Evolutionary conservation across 2,329 filamentous ascomycete genomes (phyloP).

Genomic region (Aspergillus fijiensis): DNA sequence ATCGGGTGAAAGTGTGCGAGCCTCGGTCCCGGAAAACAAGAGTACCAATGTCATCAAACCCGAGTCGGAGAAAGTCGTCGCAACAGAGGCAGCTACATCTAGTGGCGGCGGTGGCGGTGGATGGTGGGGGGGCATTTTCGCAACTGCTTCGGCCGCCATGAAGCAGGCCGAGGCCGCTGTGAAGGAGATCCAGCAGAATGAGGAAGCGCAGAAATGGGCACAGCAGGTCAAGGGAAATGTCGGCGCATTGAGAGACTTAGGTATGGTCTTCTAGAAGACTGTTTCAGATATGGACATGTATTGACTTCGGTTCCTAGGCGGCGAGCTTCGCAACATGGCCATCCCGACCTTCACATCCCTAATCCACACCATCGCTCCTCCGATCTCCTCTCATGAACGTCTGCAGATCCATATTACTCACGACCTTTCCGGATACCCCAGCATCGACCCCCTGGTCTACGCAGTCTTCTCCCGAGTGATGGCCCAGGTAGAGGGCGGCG

Average conservation of each 20-base stretch:
- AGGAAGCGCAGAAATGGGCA: constrained; percentile 94
- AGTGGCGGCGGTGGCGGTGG: constrained; percentile 68
- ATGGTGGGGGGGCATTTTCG: constrained; percentile 86
- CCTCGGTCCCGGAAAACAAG: constrained; percentile 70
- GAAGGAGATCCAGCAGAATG: constrained; percentile 92
- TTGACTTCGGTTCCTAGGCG: constrained; percentile 61
- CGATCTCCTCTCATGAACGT: constrained; percentile 94
- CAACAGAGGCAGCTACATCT: constrained; percentile 45
- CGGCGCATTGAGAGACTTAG: constrained; percentile 70
- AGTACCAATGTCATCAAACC: constrained; percentile 52
- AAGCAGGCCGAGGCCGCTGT: constrained; percentile 92
- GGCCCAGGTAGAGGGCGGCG: constrained; percentile 97
- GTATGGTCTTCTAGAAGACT: constrained; percentile 49
- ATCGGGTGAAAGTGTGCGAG: constrained; percentile 73
- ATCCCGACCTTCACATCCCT: constrained; percentile 94
- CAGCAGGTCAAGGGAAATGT: constrained; percentile 91
- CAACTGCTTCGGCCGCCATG: constrained; percentile 69
- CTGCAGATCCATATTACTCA: constrained; percentile 97
- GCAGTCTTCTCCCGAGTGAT: constrained; percentile 91
- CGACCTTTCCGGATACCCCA: constrained; percentile 91
- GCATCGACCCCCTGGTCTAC: constrained; percentile 89
- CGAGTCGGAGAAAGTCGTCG: constrained; percentile 45
- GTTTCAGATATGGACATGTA: not conserved
- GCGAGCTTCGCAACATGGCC: constrained; percentile 80
- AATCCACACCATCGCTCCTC: constrained; percentile 90